phyloP scores from a whole-genome alignment of 2,329 filamentous ascomycete genomes.

The Phyllosticta citriasiana region DNA sequence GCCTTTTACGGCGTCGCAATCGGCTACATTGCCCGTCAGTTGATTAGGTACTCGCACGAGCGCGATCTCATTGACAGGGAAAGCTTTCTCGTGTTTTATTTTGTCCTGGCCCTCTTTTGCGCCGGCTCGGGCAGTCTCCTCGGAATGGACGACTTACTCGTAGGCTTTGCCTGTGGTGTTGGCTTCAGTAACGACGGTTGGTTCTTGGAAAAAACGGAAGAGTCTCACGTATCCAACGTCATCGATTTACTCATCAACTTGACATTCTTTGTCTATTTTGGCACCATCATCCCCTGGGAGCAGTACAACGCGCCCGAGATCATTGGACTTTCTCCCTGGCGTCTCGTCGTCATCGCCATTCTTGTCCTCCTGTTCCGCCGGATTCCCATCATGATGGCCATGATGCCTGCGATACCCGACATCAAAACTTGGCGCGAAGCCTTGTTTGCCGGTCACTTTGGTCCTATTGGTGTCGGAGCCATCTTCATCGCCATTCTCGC shows the following conservation, averaged over 20 bases:
- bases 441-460: slow-evolving; percentile 93
- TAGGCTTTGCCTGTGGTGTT: slow-evolving; percentile 93
- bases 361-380: slow-evolving; percentile 92
- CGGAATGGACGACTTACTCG: slow-evolving; percentile 84
- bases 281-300: slow-evolving; percentile 93
- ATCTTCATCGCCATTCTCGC: slow-evolving; percentile 93
- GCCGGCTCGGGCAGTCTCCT: slow-evolving; percentile 87
- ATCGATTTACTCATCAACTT: slow-evolving; percentile 95
- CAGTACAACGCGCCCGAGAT: slow-evolving; percentile 64
- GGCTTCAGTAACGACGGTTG: slow-evolving; percentile 98
- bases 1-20: slow-evolving; percentile 78
- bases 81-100: slow-evolving; percentile 98
- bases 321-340: slow-evolving; percentile 75
- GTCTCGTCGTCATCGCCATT: slow-evolving; percentile 84
- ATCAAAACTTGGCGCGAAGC: slow-evolving; percentile 98
- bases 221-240: slow-evolving; percentile 97
- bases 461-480: slow-evolving; percentile 91
- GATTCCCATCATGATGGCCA: slow-evolving; percentile 82
- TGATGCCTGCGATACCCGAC: slow-evolving; percentile 91
- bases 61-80: slow-evolving; percentile 85
- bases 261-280: slow-evolving; percentile 96
- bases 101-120: slow-evolving; percentile 89
- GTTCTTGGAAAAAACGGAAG: slow-evolving; percentile 97
- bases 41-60: slow-evolving; percentile 79
- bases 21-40: slow-evolving; percentile 82